Evolutionary conservation across 2,329 filamentous ascomycete species (phyloP).

Genomic region (Tolypocladium guangdongense): DNA sequence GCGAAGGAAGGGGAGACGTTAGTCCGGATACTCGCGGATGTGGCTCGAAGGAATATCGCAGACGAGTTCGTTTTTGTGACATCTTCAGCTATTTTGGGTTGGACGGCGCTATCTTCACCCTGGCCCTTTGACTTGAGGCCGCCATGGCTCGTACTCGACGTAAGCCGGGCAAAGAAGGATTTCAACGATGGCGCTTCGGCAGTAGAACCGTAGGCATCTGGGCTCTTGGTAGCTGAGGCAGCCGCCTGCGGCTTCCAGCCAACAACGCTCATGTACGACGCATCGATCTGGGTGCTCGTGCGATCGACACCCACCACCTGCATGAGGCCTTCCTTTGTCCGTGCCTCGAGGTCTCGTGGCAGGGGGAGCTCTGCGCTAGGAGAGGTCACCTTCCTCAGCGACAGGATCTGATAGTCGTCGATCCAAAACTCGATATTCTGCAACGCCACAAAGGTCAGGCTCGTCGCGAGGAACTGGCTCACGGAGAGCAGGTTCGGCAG

Average conservation of each 20-base stretch:
- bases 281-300: conserved; percentile 86
- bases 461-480: conserved; percentile 86
- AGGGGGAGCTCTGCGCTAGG: conserved; percentile 62
- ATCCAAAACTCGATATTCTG: conserved; percentile 82
- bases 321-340: conserved; percentile 83
- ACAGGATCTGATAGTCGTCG: conserved; percentile 73
- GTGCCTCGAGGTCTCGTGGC: conserved; percentile 68
- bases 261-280: conserved; percentile 75
- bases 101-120: conserved; percentile 50
- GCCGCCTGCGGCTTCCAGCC: conserved; percentile 61
- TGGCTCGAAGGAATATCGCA: conserved; percentile 81
- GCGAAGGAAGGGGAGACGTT: conserved; percentile 63
- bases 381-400: conserved; percentile 74
- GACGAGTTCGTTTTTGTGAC: conserved; percentile 60
- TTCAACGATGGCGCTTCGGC: conserved; percentile 50
- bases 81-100: conserved; percentile 57
- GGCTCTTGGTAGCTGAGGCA: conserved; percentile 26
- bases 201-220: conserved; percentile 36
- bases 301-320: conserved; percentile 69
- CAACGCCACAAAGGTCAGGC: conserved; percentile 87
- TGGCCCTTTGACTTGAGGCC: conserved; percentile 42
- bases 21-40: conserved; percentile 71
- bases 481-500: conserved; percentile 78
- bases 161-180: conserved; percentile 73
- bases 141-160: conserved; percentile 41